These are phyloP conservation scores for Cymbidium sinense DNA, from an alignment of 106 monocot species.

Conservation along the genomic window DNA sequence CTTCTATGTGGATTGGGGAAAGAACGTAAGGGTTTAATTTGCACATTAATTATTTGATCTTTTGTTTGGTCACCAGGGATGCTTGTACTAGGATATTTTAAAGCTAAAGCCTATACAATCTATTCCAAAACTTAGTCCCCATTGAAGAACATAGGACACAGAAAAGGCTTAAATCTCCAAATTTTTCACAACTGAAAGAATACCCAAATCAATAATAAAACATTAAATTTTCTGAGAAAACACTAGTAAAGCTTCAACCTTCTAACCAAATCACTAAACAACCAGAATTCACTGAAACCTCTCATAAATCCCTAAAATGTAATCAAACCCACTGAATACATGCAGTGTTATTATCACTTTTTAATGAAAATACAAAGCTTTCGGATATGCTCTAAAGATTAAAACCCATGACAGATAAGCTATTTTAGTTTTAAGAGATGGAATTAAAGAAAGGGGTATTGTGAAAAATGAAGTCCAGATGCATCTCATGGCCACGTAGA, in stretches of 20 bases:
- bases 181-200: not conserved
- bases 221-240: not conserved
- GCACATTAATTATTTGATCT: not conserved
- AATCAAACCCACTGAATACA: not conserved
- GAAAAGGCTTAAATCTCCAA: not conserved
- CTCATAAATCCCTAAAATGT: not conserved
- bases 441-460: too few species aligned
- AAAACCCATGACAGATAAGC: too few species aligned
- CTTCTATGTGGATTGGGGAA: not conserved
- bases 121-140: not conserved
- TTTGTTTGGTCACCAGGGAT: not conserved
- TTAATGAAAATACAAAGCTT: not conserved
- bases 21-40: not conserved
- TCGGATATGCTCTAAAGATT: too few species aligned
- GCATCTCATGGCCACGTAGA: too few species aligned
- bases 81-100: not conserved
- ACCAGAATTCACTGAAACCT: not conserved
- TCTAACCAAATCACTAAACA: not conserved
- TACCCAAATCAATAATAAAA: not conserved
- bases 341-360: not conserved
- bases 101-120: not conserved
- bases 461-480: too few species aligned
- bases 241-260: not conserved
- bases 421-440: too few species aligned
- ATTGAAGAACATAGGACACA: not conserved